Evolutionary conservation across 352 stramenopile species (phyloP), one percentile per base, ranked within the genome.

Genomic region (Phytophthora litchii): DNA sequence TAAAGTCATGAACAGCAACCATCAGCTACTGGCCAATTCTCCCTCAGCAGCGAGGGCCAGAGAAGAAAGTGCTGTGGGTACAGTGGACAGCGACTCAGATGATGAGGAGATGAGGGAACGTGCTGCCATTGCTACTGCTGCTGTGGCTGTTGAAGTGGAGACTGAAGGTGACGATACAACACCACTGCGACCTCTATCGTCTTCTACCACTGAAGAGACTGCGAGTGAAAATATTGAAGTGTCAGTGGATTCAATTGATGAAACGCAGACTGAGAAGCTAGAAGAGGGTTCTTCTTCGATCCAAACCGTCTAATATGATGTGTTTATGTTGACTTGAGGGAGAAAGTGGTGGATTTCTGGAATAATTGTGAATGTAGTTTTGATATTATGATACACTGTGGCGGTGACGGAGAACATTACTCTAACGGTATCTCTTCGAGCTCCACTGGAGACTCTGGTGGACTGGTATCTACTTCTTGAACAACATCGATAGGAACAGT

Each of bases 1-100:
- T 68, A 92, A 92, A 64, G 72, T 92, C 55, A 84, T 83, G 64
- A 90, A 92, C 68, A 91, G 82, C 59, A 89, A 76, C 51, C 82
- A 83, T 41, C 74, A 89, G 52, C 60, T 81, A 49, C 67, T 91
- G 25, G 74, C 81, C 11, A 80, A 64, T 58, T 81, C 79, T 7
- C 81, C 79, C 11, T 85, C 79, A 3, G 73, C 68, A 5, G 80
- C 60, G 19, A 60, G 47, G 16, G 38, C 54, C 14, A 64, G 62
- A 43, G 55, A 64, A 31, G 47, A 68, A 40, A 68, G 55, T 27
- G 64, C 59, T 1, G 44, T 72, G 16, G 49, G 60, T 32, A 70
- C 65, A 29, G 60, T 71, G 5, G 60, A 61, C 29, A 72, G 56
- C 29, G 70, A 77, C 17, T 76, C 72, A 12, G 69, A 79, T 1